These are phyloP conservation scores for Fragaria ananassa DNA, from an alignment of 306 rosid genomes.

Conservation along the genomic window DNA sequence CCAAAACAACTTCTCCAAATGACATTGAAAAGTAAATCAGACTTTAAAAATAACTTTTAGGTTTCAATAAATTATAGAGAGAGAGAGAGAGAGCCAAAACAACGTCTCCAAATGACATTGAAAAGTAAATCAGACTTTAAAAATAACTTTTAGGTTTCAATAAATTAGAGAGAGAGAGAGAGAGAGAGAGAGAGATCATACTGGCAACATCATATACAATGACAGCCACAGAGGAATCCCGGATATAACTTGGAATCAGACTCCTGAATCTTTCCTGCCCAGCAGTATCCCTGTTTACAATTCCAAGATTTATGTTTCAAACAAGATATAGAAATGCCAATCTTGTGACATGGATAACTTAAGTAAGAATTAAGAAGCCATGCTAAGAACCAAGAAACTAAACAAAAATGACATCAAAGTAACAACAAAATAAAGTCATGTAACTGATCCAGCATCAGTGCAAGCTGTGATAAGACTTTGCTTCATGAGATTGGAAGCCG, in stretches of 20 bases:
- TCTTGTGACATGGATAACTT: not conserved
- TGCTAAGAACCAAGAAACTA: not conserved
- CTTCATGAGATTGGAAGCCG: not conserved
- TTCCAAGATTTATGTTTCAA: slow-evolving; percentile 1
- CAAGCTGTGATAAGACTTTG: too few species aligned
- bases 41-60: not conserved
- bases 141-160: not conserved
- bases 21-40: not conserved
- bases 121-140: not conserved
- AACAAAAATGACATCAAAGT: not conserved
- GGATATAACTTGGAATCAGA: slow-evolving; percentile 57
- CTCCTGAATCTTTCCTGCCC: slow-evolving; percentile 69
- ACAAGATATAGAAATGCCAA: not conserved
- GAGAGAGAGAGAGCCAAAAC: not conserved
- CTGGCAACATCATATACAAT: slow-evolving; percentile 57
- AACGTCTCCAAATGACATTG: not conserved
- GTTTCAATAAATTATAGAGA: not conserved
- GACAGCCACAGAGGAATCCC: slow-evolving; percentile 61
- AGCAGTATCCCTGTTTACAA: slow-evolving; percentile 50
- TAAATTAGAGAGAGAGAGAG: not conserved
- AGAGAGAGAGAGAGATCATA: slow-evolving; percentile 22
- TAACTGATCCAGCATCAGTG: too few species aligned
- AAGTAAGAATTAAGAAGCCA: not conserved
- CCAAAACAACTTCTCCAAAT: not conserved
- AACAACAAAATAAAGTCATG: not conserved